These are phyloP conservation scores for Cyclotella cryptica DNA, from an alignment of 108 stramenopile species.

Conservation along the genomic window DNA sequence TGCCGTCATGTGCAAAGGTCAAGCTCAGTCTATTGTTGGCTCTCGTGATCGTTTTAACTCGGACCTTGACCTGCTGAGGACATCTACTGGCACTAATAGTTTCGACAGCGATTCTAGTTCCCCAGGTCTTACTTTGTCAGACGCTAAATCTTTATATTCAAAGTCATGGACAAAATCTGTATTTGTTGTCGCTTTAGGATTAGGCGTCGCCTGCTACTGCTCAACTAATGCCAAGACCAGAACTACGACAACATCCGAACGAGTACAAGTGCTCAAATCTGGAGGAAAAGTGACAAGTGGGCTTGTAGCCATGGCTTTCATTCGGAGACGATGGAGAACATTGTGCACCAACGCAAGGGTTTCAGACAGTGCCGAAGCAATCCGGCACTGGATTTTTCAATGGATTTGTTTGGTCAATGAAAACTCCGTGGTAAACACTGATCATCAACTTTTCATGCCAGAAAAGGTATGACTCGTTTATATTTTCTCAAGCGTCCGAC, in stretches of 20 bases:
- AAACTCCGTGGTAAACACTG: slow-evolving; percentile 19
- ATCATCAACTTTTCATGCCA: slow-evolving; percentile 23
- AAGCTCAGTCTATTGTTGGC: slow-evolving; percentile 9
- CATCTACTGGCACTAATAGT: slow-evolving; percentile 20
- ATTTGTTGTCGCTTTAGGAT: slow-evolving; percentile 16
- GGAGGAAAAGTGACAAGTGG: slow-evolving; percentile 35
- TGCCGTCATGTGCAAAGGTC: slow-evolving; percentile 49
- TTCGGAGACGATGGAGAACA: slow-evolving; percentile 49
- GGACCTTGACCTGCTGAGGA: slow-evolving; percentile 17
- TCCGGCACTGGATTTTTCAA: slow-evolving; percentile 68
- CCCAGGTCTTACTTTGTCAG: not conserved
- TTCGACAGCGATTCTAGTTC: slow-evolving; percentile 12
- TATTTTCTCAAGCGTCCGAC: not conserved
- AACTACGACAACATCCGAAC: slow-evolving; percentile 3
- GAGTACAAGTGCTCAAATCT: slow-evolving; percentile 24
- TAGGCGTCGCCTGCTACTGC: slow-evolving; percentile 18
- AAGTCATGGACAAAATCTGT: slow-evolving; percentile 5
- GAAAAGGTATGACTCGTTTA: slow-evolving; percentile 48
- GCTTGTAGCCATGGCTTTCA: slow-evolving; percentile 18
- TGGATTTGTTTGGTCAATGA: slow-evolving; percentile 45
- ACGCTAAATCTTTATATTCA: not conserved
- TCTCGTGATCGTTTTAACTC: slow-evolving; percentile 23
- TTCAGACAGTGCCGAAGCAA: slow-evolving; percentile 43
- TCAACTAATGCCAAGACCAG: not conserved
- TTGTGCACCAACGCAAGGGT: slow-evolving; percentile 71